A percentile compares a stretch with the other conserved stretches of the same genome.
Evolutionary conservation across 208 protist genomes (phyloP).

Genomic region (Strigomonas oncopelti): DNA sequence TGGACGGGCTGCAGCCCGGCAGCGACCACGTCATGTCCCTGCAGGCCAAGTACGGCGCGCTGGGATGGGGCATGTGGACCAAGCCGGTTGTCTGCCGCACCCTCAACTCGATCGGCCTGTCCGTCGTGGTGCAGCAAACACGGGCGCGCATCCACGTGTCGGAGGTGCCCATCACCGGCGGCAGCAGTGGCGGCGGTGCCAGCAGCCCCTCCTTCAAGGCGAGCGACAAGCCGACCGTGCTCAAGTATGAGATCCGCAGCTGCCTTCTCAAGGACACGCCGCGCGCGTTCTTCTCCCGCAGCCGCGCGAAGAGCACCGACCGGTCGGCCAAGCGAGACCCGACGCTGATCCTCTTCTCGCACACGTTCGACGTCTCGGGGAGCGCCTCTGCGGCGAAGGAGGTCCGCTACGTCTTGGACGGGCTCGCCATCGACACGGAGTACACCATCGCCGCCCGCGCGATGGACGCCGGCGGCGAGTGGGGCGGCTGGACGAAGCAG

Average conservation of each 20-base stretch:
- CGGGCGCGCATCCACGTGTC: conserved; percentile 21
- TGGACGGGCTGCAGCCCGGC: conserved; percentile 53
- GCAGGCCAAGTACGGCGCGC: conserved; percentile 77
- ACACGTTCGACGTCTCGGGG: conserved; percentile 9
- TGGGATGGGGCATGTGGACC: conserved; percentile 81
- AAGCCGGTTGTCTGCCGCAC: conserved; percentile 64
- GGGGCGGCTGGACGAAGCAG: conserved; percentile 69
- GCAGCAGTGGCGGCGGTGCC: not conserved
- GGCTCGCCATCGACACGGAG: conserved; percentile 47
- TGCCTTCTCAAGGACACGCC: conserved; percentile 30
- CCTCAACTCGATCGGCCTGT: conserved; percentile 41
- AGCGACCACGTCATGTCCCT: conserved; percentile 82
- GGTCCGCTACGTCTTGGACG: conserved; percentile 26
- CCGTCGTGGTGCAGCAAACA: conserved; percentile 30
- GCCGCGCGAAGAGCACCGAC: not conserved
- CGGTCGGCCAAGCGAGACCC: not conserved
- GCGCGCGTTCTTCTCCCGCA: conserved; percentile 10
- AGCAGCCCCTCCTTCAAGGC: not conserved
- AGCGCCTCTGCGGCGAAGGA: conserved; percentile 13
- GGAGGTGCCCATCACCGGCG: not conserved
- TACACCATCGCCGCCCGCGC: conserved; percentile 72
- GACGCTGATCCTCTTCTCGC: not conserved
- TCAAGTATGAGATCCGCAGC: conserved; percentile 44
- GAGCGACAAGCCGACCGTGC: conserved; percentile 23
- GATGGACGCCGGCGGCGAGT: conserved; percentile 69